These are phyloP conservation scores for Curvularia eragrostidis DNA, from an alignment of 2,329 filamentous ascomycete genomes.

Conservation along the genomic window DNA sequence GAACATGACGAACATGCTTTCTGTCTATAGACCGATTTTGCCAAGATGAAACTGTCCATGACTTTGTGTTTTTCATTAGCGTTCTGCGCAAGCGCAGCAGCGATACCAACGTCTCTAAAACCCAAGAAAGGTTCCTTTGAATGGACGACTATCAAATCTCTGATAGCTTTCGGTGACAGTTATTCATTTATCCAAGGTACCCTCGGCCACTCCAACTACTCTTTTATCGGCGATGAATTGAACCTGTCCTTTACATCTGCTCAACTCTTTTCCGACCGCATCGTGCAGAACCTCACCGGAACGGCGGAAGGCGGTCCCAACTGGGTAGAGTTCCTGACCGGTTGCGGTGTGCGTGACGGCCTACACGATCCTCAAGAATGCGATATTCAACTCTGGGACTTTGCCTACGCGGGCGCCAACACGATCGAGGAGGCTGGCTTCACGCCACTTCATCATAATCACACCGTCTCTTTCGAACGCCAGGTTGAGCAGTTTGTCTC, in stretches of 20 bases:
- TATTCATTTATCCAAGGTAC: slow-evolving; percentile 63
- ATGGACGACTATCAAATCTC: slow-evolving; percentile 29
- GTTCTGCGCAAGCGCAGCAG: slow-evolving; percentile 2
- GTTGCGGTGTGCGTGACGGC: slow-evolving; percentile 57
- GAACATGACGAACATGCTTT: neutral
- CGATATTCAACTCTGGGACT: slow-evolving; percentile 61
- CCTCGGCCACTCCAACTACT: slow-evolving; percentile 58
- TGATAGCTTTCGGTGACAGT: slow-evolving; percentile 59
- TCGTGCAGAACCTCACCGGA: slow-evolving; percentile 59
- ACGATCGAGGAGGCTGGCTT: slow-evolving; percentile 49
- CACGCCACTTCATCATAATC: slow-evolving; percentile 60
- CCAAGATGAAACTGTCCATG: slow-evolving; percentile 20
- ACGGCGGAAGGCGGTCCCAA: slow-evolving; percentile 61
- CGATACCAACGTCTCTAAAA: slow-evolving; percentile 5
- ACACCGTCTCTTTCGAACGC: slow-evolving; percentile 57
- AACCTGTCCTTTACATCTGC: slow-evolving; percentile 55
- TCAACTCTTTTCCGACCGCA: slow-evolving; percentile 56
- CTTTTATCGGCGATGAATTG: slow-evolving; percentile 62
- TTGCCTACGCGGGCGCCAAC: slow-evolving; percentile 63
- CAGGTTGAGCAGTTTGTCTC: slow-evolving; percentile 58
- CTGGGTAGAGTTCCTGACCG: slow-evolving; percentile 62
- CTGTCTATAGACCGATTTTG: neutral
- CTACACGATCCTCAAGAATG: slow-evolving; percentile 55
- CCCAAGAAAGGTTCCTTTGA: slow-evolving; percentile 16
- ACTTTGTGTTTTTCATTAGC: slow-evolving; percentile 8